Evolutionary conservation across 2,329 filamentous ascomycete genomes (phyloP).

Genomic region (Myriosclerotinia scirpicola): DNA sequence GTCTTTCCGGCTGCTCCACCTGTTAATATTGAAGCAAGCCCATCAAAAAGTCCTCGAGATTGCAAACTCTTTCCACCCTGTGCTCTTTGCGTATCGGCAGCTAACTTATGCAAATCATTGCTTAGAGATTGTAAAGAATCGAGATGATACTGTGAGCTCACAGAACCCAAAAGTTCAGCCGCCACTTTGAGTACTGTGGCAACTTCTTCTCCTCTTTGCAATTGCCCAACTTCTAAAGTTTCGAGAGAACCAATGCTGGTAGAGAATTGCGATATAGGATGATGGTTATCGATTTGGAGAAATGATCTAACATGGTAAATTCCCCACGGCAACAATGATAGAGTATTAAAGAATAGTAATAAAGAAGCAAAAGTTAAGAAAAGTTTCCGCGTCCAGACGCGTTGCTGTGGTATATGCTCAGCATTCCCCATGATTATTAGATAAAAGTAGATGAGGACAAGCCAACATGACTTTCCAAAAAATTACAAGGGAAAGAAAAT

Average conservation of each 20-base stretch:
- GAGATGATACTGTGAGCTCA: conserved; percentile 14
- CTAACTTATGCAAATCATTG: conserved; percentile 20
- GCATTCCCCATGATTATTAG: conserved; percentile 19
- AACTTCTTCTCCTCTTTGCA: conserved; percentile 7
- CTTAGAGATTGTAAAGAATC: conserved; percentile 16
- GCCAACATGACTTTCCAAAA: conserved; percentile 5
- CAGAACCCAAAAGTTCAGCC: conserved; percentile 13
- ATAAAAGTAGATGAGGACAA: conserved; percentile 2
- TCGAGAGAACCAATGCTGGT: conserved; percentile 5
- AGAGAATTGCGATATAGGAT: not conserved
- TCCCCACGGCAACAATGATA: conserved; percentile 18
- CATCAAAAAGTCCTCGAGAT: conserved; percentile 10
- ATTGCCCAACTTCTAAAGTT: not conserved
- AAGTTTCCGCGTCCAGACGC: conserved; percentile 21
- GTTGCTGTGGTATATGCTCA: conserved; percentile 19
- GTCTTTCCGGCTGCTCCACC: not conserved
- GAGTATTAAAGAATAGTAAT: conserved; percentile 20
- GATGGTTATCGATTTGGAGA: not conserved
- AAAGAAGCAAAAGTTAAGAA: conserved; percentile 20
- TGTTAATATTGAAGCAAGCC: not conserved
- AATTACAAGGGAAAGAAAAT: not conserved
- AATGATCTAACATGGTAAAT: conserved; percentile 12
- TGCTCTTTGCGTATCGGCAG: conserved; percentile 6
- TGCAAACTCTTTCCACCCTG: not conserved
- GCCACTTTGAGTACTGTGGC: conserved; percentile 6